Conservation (phyloP, 805 yeast species). For the Maudiozyma serrabonitensis region DNA sequence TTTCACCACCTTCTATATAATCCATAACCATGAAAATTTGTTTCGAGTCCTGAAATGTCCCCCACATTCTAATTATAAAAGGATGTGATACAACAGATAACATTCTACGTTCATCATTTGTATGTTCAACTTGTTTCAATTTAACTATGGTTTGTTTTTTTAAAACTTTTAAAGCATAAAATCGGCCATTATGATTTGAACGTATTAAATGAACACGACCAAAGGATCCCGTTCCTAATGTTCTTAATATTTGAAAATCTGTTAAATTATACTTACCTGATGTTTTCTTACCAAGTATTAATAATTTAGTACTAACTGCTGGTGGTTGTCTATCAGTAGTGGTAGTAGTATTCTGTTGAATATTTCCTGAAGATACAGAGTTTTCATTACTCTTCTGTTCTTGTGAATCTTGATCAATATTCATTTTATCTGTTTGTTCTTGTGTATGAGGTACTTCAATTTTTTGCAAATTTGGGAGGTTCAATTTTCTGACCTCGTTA, state of each 20-base stretch:
- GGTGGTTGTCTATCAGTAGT: not conserved
- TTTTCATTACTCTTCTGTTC: not conserved
- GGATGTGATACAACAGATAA: slow-evolving; percentile 82
- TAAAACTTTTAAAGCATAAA: slow-evolving; percentile 86
- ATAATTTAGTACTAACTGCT: not conserved
- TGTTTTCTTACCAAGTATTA: slow-evolving; percentile 13
- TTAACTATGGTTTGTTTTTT: slow-evolving; percentile 81
- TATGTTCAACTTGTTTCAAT: slow-evolving; percentile 92
- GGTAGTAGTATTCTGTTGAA: not conserved
- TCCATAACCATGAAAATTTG: slow-evolving; percentile 93
- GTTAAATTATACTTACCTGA: slow-evolving; percentile 67
- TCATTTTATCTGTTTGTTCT: not conserved
- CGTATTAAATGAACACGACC: slow-evolving; percentile 88
- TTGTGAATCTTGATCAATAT: not conserved
- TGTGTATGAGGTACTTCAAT: not conserved
- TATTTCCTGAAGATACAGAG: not conserved
- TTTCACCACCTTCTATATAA: slow-evolving; percentile 92
- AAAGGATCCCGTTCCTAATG: slow-evolving; percentile 91
- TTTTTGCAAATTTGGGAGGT: slow-evolving; percentile 3
- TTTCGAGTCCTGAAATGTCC: slow-evolving; percentile 82
- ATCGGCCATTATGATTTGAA: slow-evolving; percentile 82
- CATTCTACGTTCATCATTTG: slow-evolving; percentile 90
- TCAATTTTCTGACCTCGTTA: slow-evolving; percentile 13
- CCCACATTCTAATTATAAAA: slow-evolving; percentile 90
- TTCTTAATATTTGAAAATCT: slow-evolving; percentile 78